phyloP scores from a whole-genome alignment of 176 grass and related monocot species.

The Bonia amplexicaulis region DNA sequence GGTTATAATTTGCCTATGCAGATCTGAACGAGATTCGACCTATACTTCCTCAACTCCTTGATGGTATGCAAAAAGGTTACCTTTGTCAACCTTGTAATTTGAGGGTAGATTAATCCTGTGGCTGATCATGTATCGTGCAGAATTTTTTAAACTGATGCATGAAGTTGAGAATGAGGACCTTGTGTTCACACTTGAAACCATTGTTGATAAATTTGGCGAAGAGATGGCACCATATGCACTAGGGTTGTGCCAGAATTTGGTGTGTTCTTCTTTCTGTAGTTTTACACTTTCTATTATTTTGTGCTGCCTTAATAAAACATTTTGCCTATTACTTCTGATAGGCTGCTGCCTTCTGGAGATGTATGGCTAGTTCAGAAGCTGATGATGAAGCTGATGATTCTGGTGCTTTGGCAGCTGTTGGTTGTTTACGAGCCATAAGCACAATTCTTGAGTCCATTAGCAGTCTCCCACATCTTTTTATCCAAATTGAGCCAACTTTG shows the following conservation, averaged over 20 bases:
- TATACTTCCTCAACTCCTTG: conserved; percentile 85
- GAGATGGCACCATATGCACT: conserved; percentile 94
- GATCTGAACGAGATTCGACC: conserved; percentile 81
- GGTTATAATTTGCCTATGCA: conserved; percentile 27
- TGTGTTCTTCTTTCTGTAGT: conserved; percentile 13
- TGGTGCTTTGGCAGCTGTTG: conserved; percentile 86
- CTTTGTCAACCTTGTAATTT: neutral
- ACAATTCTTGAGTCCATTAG: conserved; percentile 89
- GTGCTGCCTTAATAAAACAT: neutral
- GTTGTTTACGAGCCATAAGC: conserved; percentile 86
- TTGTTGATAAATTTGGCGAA: conserved; percentile 96
- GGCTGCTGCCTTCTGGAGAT: conserved; percentile 88
- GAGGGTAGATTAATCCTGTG: conserved; percentile 1
- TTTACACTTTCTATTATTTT: neutral
- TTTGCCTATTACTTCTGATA: conserved; percentile 30
- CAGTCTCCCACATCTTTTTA: conserved; percentile 83
- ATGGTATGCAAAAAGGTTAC: conserved; percentile 49
- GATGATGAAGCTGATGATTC: conserved; percentile 87
- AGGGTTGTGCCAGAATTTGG: conserved; percentile 88
- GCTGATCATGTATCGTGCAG: conserved; percentile 30
- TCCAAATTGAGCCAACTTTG: conserved; percentile 67
- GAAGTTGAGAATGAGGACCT: conserved; percentile 94
- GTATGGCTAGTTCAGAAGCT: conserved; percentile 72
- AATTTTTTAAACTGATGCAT: conserved; percentile 92
- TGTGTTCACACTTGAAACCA: conserved; percentile 86